phyloP scores from a whole-genome alignment of 1,139 yeast genomes.

The Magnusiomyces clavatus region DNA sequence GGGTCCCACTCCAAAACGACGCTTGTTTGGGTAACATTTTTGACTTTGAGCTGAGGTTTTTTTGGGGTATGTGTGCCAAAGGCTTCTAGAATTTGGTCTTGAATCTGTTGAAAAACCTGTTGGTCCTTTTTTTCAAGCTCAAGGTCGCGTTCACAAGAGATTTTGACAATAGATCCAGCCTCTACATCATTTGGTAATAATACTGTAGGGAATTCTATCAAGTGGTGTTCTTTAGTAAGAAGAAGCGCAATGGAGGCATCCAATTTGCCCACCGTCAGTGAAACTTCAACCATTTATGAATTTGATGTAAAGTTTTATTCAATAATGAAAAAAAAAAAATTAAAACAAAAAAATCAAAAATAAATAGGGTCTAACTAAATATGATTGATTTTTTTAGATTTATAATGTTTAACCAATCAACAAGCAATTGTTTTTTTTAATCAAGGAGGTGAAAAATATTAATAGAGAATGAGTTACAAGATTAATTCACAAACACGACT shows the following conservation, averaged over 20 bases:
- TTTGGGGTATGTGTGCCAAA: slow-evolving; percentile 73
- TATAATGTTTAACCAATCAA: no score
- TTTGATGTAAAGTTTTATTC: background rate
- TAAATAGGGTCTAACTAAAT: no score
- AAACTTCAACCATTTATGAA: slow-evolving; percentile 64
- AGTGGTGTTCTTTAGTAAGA: slow-evolving; percentile 86
- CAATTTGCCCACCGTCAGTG: slow-evolving; percentile 88
- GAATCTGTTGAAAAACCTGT: slow-evolving; percentile 52
- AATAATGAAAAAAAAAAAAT: no score
- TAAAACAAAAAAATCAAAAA: no score
- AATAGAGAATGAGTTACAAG: no score
- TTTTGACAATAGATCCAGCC: slow-evolving; percentile 90
- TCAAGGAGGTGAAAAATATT: no score
- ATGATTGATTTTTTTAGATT: no score
- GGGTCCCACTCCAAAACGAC: slow-evolving; percentile 94
- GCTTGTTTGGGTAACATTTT: slow-evolving; percentile 87
- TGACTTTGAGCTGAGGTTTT: slow-evolving; percentile 59
- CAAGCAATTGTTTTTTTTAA: no score
- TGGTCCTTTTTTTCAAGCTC: slow-evolving; percentile 58
- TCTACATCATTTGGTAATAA: slow-evolving; percentile 81
- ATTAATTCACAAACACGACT: no score
- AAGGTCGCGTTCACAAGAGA: slow-evolving; percentile 76
- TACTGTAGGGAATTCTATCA: slow-evolving; percentile 93
- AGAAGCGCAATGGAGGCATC: slow-evolving; percentile 91
- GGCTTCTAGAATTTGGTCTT: slow-evolving; percentile 60